A percentile compares a stretch with the other conserved stretches of the same genome.
These are phyloP conservation scores for Lipomyces mesembrius DNA, from an alignment of 805 yeast genomes.

Conservation along the genomic window DNA sequence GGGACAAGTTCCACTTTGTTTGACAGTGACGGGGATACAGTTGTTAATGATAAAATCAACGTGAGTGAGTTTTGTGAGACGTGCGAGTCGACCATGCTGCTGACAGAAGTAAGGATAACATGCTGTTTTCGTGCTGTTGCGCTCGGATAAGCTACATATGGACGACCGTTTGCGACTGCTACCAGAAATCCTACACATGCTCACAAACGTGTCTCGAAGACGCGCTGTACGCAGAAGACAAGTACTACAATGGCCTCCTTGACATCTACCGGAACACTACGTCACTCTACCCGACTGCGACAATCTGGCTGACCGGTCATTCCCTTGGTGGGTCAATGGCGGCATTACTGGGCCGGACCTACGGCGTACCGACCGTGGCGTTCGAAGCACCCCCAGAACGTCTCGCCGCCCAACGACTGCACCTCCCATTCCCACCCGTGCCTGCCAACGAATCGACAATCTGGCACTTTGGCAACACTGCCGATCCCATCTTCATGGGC, in stretches of 20 bases:
- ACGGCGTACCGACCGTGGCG: conserved; percentile 86
- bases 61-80: conserved; percentile 11
- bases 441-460: conserved; percentile 79
- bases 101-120: conserved; percentile 58
- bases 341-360: conserved; percentile 83
- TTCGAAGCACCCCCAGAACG: conserved; percentile 94
- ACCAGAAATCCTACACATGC: conserved; percentile 79
- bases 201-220: conserved; percentile 84
- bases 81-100: not conserved
- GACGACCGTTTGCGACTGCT: conserved; percentile 97
- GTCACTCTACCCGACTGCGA: conserved; percentile 65
- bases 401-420: conserved; percentile 81
- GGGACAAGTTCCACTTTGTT: conserved; percentile 83
- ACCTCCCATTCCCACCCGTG: conserved; percentile 85
- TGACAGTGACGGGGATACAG: conserved; percentile 64
- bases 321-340: conserved; percentile 92
- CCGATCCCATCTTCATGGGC: conserved; percentile 97
- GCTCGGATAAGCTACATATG: conserved; percentile 91
- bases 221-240: conserved; percentile 74
- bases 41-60: conserved; percentile 77
- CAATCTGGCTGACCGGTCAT: conserved; percentile 93
- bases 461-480: conserved; percentile 97
- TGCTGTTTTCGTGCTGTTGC: conserved; percentile 93
- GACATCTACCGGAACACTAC: conserved; percentile 80
- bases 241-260: conserved; percentile 80